Conservation (phyloP, 1,284 basidiomycete species). For the Fomitopsis palustris region DNA sequence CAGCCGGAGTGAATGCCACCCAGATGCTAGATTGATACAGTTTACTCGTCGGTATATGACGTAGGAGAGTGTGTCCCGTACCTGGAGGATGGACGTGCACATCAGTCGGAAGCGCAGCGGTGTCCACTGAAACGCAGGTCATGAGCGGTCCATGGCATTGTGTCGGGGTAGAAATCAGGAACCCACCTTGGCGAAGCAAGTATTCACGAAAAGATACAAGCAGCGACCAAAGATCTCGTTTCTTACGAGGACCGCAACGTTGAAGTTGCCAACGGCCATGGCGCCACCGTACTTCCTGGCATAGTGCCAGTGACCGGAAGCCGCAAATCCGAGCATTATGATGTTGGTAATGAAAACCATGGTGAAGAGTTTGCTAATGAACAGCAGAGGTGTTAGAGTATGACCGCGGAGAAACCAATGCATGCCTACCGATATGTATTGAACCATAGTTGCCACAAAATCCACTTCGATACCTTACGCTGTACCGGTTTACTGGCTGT, state of each 20-base stretch:
- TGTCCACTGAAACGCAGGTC: constrained; percentile 46
- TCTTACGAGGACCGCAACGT: constrained; percentile 49
- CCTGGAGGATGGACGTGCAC: constrained; percentile 69
- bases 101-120: constrained; percentile 67
- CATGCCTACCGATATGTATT: constrained; percentile 57
- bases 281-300: constrained; percentile 56
- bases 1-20: constrained; percentile 77
- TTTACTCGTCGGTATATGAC: neutral
- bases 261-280: constrained; percentile 53
- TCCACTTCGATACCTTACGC: constrained; percentile 52
- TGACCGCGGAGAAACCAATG: neutral
- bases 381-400: neutral
- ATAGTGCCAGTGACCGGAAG: constrained; percentile 61
- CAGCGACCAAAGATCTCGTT: constrained; percentile 57
- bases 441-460: constrained; percentile 61
- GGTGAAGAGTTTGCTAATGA: constrained; percentile 62
- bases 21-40: constrained; percentile 45
- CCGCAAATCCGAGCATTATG: constrained; percentile 55
- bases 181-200: constrained; percentile 55
- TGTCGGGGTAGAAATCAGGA: neutral
- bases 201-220: constrained; percentile 49
- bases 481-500: constrained; percentile 29
- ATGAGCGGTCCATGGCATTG: constrained; percentile 8
- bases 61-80: constrained; percentile 16
- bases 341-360: constrained; percentile 56